Evolutionary conservation across 805 yeast genomes (phyloP).

Genomic region (Teunomyces stri): DNA sequence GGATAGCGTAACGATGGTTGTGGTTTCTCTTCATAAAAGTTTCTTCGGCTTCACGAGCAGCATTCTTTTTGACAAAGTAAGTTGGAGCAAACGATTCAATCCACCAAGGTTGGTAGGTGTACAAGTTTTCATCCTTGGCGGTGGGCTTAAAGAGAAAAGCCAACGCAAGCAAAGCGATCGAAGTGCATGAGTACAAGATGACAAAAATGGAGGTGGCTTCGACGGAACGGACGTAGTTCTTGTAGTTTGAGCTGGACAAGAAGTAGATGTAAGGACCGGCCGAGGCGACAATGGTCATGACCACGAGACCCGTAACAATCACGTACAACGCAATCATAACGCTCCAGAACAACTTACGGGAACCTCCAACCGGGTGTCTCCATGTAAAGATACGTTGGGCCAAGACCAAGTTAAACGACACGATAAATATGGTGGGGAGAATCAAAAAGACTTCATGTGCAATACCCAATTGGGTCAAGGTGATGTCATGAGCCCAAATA

Average conservation of each 20-base stretch:
- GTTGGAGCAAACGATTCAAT: slow-evolving; percentile 58
- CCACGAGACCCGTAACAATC: slow-evolving; percentile 55
- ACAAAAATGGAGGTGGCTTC: slow-evolving; percentile 30
- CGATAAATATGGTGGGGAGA: slow-evolving; percentile 56
- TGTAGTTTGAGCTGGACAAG: slow-evolving; percentile 41
- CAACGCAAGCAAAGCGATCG: slow-evolving; percentile 46
- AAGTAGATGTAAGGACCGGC: slow-evolving; percentile 58
- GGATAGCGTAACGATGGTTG: slow-evolving; percentile 47
- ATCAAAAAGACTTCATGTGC: slow-evolving; percentile 55
- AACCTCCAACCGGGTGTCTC: slow-evolving; percentile 73
- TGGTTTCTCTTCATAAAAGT: slow-evolving; percentile 48
- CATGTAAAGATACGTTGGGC: slow-evolving; percentile 75
- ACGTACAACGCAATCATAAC: slow-evolving; percentile 50
- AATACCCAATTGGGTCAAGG: slow-evolving; percentile 48
- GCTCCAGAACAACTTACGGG: slow-evolving; percentile 47
- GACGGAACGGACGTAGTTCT: slow-evolving; percentile 46
- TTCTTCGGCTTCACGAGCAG: slow-evolving; percentile 48
- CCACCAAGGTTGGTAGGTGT: slow-evolving; percentile 78
- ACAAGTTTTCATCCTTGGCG: slow-evolving; percentile 44
- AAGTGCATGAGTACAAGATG: slow-evolving; percentile 49
- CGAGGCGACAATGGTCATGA: slow-evolving; percentile 69
- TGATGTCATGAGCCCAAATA: slow-evolving; percentile 55
- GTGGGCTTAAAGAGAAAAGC: slow-evolving; percentile 61
- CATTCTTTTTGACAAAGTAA: slow-evolving; percentile 57
- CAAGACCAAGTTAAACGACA: slow-evolving; percentile 58